Evolutionary conservation across 495 filamentous ascomycete genomes (phyloP).

Genomic region (Penicillium pulvis): DNA sequence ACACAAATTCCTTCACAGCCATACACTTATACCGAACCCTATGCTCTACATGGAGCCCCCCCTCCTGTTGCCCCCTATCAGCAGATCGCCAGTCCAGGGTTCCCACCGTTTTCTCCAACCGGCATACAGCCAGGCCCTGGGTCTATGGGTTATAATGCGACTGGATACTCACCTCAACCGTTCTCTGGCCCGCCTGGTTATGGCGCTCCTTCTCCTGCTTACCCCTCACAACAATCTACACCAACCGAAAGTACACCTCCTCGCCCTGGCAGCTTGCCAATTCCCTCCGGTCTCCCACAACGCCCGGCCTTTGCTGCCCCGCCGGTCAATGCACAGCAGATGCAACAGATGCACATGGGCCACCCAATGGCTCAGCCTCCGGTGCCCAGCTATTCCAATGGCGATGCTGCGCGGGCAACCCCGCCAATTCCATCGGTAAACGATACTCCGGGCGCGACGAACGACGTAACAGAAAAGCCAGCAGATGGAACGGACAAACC

Average conservation of each 20-base stretch:
- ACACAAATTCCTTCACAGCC: slow-evolving; percentile 29
- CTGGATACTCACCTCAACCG: slow-evolving; percentile 48
- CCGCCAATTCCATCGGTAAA: slow-evolving; percentile 52
- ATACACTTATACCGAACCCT: slow-evolving; percentile 39
- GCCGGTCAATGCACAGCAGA: slow-evolving; percentile 56
- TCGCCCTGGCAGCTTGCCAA: slow-evolving; percentile 53
- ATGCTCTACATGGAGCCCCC: slow-evolving; percentile 31
- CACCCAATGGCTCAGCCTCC: slow-evolving; percentile 37
- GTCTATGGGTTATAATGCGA: slow-evolving; percentile 35
- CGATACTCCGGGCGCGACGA: slow-evolving; percentile 54
- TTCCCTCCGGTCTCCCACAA: slow-evolving; percentile 63
- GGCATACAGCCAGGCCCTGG: slow-evolving; percentile 36
- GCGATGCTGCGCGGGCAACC: neutral
- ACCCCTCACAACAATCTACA: slow-evolving; percentile 34
- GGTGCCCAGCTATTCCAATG: slow-evolving; percentile 22
- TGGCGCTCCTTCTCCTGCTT: slow-evolving; percentile 2
- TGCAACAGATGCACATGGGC: slow-evolving; percentile 68
- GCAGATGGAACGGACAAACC: slow-evolving; percentile 53
- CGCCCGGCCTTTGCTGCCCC: slow-evolving; percentile 62
- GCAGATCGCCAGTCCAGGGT: slow-evolving; percentile 45
- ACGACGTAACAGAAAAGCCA: slow-evolving; percentile 27
- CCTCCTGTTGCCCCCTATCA: slow-evolving; percentile 40
- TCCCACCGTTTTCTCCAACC: slow-evolving; percentile 39
- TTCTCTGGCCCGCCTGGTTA: slow-evolving; percentile 37
- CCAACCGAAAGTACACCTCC: slow-evolving; percentile 45